A percentile compares a stretch with the other conserved stretches of the same genome.
phyloP scores from a whole-genome alignment of 202 grass and related monocot species.

The Carex arenaria region DNA sequence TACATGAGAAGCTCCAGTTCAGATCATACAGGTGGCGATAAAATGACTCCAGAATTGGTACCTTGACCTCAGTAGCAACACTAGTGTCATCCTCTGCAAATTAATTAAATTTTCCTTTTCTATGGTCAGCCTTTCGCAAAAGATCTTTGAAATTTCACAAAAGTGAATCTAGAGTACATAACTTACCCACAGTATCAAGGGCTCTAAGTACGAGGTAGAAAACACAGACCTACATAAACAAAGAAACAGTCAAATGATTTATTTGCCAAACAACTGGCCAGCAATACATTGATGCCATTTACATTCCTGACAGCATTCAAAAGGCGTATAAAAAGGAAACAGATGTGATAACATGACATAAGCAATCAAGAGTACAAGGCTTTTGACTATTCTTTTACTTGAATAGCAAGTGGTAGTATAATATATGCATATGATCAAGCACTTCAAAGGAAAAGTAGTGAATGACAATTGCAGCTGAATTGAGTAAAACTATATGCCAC shows the following conservation, averaged over 20 bases:
- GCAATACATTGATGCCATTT: background rate
- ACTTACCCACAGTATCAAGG: constrained; percentile 89
- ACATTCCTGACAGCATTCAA: background rate
- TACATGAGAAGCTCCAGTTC: constrained; percentile 73
- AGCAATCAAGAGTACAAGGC: background rate
- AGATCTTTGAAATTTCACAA: background rate
- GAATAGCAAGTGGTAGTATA: background rate
- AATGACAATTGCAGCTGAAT: background rate
- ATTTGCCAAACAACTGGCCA: background rate
- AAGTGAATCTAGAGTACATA: background rate
- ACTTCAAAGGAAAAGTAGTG: background rate
- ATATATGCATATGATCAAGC: background rate
- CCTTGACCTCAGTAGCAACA: constrained; percentile 61
- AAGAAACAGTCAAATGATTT: background rate
- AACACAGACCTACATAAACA: constrained; percentile 68
- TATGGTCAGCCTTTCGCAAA: background rate
- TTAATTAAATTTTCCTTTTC: background rate
- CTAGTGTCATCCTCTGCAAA: constrained; percentile 95
- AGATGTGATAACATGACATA: background rate
- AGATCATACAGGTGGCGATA: constrained; percentile 62
- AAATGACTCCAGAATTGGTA: constrained; percentile 80
- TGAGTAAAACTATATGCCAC: background rate
- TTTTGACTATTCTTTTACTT: background rate
- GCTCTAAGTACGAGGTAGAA: constrained; percentile 98
- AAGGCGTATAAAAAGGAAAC: background rate